Base-by-base conservation (phyloP, 2,329 filamentous ascomycete genomes). In the Harringtonia lauricola region DNA sequence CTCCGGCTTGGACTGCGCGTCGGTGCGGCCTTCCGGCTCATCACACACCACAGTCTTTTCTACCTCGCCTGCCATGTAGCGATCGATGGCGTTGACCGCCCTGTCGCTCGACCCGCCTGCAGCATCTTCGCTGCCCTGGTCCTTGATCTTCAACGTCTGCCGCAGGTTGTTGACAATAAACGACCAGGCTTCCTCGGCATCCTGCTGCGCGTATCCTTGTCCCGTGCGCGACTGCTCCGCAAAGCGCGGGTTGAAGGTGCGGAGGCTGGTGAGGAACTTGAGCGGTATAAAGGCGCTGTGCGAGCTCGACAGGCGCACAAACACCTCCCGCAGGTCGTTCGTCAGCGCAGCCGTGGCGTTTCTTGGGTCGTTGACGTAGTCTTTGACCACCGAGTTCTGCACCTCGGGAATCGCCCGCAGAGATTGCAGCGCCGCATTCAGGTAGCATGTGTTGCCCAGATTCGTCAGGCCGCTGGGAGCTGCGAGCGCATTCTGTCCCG, bases 101-200 rank as follows among this genome's bases (percentile, higher is more conserved):
- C 24, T 28, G 35, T 15, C 19, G 29, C 3, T 24, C 15, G n/a
- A n/a, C n/a, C n/a, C n/a, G n/a, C n/a, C n/a, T n/a, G n/a, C n/a
- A n/a, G n/a, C n/a, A n/a, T n/a, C n/a, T n/a, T n/a, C n/a, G n/a
- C n/a, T n/a, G n/a, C n/a, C n/a, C n/a, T n/a, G n/a, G n/a, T 74
- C 72, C 54, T 76, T 79, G 50, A 84, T 64, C 58, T 79, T 81
- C 41, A 96, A 66, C 58, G 86, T 90, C 55, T 84, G 76, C 49
- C 83, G 79, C 31, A 98, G 67, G 57, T 90, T 85, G 36, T 83
- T 79, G 7, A 98, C 67, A 49, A 98, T 94, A 59, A 96, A 90
- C 18, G 90, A 92, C 88, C 90, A 98, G 38, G 90, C 92, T 63
- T 98, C 92, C 63, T 98, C 92, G 1, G 92, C 92, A 66, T 98